A percentile compares a stretch with the other conserved stretches of the same genome.
Evolutionary conservation across 2,329 filamentous ascomycete genomes (phyloP).

Genomic region (Coniochaeta sp.): DNA sequence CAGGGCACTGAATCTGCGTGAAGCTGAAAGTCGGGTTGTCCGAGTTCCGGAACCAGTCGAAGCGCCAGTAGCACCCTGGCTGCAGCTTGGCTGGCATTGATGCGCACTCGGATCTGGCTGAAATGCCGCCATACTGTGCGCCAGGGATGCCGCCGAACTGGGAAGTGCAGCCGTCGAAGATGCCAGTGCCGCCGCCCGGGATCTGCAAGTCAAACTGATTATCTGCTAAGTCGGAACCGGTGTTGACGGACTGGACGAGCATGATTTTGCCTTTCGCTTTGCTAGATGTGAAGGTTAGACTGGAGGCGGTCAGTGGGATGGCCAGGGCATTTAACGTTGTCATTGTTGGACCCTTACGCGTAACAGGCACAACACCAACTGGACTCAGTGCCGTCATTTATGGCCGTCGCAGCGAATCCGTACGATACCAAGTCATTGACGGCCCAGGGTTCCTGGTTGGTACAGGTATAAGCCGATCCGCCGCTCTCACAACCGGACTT

Average conservation of each 20-base stretch:
- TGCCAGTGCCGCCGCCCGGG: slow-evolving; percentile 48
- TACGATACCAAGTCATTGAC: slow-evolving; percentile 52
- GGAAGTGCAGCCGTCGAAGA: slow-evolving; percentile 43
- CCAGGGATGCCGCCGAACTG: slow-evolving; percentile 38
- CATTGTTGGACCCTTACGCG: slow-evolving; percentile 25
- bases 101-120: slow-evolving; percentile 31
- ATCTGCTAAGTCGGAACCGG: slow-evolving; percentile 45
- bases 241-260: slow-evolving; percentile 59
- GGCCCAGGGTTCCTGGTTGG: slow-evolving; percentile 55
- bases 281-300: slow-evolving; percentile 45
- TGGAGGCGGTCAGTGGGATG: slow-evolving; percentile 19
- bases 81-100: slow-evolving; percentile 35
- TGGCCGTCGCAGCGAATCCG: slow-evolving; percentile 55
- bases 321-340: not conserved
- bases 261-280: slow-evolving; percentile 52
- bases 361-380: slow-evolving; percentile 64
- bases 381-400: slow-evolving; percentile 47
- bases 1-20: slow-evolving; percentile 38
- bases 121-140: slow-evolving; percentile 39
- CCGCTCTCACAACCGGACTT: slow-evolving; percentile 46
- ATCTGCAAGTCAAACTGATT: slow-evolving; percentile 56
- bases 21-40: slow-evolving; percentile 41
- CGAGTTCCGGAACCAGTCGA: slow-evolving; percentile 45
- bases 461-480: slow-evolving; percentile 54
- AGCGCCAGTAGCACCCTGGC: slow-evolving; percentile 44